Evolutionary conservation across 805 yeast species (phyloP), one percentile per base, ranked within the genome.

Genomic region (Wickerhamomyces xylosicus): DNA sequence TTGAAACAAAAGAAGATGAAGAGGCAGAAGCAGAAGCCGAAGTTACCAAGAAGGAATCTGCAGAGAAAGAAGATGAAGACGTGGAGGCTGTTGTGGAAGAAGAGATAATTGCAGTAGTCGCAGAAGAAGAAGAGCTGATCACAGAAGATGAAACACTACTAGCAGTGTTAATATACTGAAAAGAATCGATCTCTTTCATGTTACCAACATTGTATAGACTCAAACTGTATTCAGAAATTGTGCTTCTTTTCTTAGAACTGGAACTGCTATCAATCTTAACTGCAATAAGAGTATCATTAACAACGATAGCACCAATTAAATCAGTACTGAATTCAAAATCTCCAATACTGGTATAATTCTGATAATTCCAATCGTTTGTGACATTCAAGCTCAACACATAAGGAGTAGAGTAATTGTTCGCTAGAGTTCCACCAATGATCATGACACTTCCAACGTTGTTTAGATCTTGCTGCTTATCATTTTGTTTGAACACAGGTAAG

Each of bases 351-450:
- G 49, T 40, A 3, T 60, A 45, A 28, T 60, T 57, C 14, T 39
- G 43, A 46, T 56, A 48, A 16, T 46, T 42, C 49, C 58, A 54
- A 20, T 42, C 42, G 31, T 35, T 37, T 5, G 54, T 46, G 33
- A 48, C 32, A 27, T 52, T 52, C 33, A 54, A 35, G 13, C 42
- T 41, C 41, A 50, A 16, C 13, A 51, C 43, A 29, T 44, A 43
- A 37, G 53, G 50, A 28, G 42, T 31, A 37, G 47, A 73, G 69
- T 68, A 32, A 41, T 46, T 81, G 77, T 72, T 18, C 51, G 53
- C 58, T 63, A 64, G 33, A 60, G 57, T 11, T 2, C 95, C 94
- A 5, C 92, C 92, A 13, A 81, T 41, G 34, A 79, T 65, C 9
- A 84, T 51, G 0, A 77, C 66, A 22, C 44, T 43, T 8, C 38